Conservation (phyloP, 2,329 filamentous ascomycete genomes). For the Cadophora luteo-olivacea region DNA sequence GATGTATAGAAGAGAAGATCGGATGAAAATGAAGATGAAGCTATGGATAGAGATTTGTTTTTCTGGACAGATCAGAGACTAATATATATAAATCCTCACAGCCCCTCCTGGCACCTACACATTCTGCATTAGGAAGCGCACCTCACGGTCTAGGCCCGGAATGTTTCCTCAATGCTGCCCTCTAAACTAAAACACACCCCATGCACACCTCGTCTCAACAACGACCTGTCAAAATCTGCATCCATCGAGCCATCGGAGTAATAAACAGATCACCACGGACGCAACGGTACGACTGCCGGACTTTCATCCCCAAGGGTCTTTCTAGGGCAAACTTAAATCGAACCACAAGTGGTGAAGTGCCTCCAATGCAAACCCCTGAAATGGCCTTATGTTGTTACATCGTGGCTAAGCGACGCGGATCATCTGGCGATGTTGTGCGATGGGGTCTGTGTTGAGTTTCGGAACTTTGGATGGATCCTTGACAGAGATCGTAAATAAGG, state of each 20-base stretch:
- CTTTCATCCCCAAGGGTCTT: background rate
- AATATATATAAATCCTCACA: constrained; percentile 16
- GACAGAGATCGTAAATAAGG: constrained; percentile 29
- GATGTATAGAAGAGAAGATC: constrained; percentile 15
- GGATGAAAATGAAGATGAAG: constrained; percentile 21
- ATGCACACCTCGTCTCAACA: constrained; percentile 26
- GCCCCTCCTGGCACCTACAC: background rate
- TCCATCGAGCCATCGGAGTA: background rate
- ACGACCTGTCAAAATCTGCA: constrained; percentile 3
- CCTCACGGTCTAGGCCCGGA: background rate
- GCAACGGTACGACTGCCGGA: background rate
- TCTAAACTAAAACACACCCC: constrained; percentile 19
- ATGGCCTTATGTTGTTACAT: constrained; percentile 31
- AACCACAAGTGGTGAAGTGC: constrained; percentile 5
- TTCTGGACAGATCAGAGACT: constrained; percentile 3
- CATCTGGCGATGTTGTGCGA: constrained; percentile 31
- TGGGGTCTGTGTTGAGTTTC: constrained; percentile 29
- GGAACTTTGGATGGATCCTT: constrained; percentile 15
- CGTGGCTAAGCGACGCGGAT: constrained; percentile 29
- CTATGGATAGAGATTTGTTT: constrained; percentile 16
- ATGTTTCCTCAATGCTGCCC: background rate
- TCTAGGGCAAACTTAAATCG: constrained; percentile 7
- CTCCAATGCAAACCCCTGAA: constrained; percentile 7
- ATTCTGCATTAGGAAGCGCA: constrained; percentile 5
- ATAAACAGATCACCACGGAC: background rate